Base-by-base conservation (phyloP, 2,329 filamentous ascomycete genomes). In the Ophiostoma sp. region DNA sequence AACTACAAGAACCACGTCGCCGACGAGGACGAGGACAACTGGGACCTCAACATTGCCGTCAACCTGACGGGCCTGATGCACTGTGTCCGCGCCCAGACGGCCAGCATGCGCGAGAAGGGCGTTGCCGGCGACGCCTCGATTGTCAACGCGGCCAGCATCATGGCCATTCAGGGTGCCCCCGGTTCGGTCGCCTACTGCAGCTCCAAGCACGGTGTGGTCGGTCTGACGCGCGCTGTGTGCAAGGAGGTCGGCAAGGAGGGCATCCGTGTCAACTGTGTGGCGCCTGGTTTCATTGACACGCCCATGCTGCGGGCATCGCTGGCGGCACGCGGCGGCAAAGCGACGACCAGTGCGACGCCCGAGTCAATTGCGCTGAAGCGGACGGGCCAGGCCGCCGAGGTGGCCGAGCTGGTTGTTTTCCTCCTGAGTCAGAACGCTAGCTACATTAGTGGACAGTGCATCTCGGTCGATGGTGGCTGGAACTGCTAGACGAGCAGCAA, bases 11-110 rank as follows among this genome's bases (percentile, higher is more conserved):
- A 80, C 66, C 75, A 81, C 2, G 79, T 86, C 22, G 79, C 80
- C 2, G 84, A 85, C 25, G 78, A 85, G 52, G 83, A 85, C 31
- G 85, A 86, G 72, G 81, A 82, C 39, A 84, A 85, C 72, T 87
- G 85, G 85, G 78, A 86, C 64, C 82, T 80, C 68, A 84, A 85
- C 72, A 85, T 87, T 45, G 81, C 80, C 7, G 81, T 86, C 61
- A 87, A 87, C 74, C 77, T 87, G 71, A 86, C 84, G 9, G 86
- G 85, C n/a, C 83, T 81, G 55, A 86, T 87, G 85, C 85, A 86
- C 77, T 86, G 84, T 74, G 75, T 87, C 75, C 81, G 85, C 85
- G 74, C 75, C 1, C 31, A 77, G 75, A 42, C 76, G 36, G 69
- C 57, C 17, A 75, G 66, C 45, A 75, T 76, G 31, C 71, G 61